Conservation (phyloP, 2,329 filamentous ascomycete species). For the Pseudocercospora vitis region DNA sequence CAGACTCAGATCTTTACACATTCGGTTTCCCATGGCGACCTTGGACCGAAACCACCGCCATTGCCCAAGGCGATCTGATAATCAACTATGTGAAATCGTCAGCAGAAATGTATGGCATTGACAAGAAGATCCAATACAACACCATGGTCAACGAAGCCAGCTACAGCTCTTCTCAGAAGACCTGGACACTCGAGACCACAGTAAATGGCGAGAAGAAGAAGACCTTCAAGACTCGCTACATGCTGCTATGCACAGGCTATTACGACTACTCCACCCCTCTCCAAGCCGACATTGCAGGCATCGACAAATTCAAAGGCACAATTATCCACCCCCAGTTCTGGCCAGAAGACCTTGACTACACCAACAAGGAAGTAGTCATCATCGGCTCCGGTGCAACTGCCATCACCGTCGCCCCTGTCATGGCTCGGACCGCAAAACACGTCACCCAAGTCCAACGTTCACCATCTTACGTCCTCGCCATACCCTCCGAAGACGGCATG, state of each 20-base stretch:
- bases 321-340: conserved; percentile 74
- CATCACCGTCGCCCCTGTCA: conserved; percentile 69
- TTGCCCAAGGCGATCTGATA: conserved; percentile 49
- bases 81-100: conserved; percentile 47
- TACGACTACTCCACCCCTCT: conserved; percentile 70
- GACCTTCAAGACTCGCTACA: conserved; percentile 47
- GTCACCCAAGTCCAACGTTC: conserved; percentile 82
- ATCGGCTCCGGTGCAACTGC: conserved; percentile 79
- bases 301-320: conserved; percentile 64
- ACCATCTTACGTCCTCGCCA: conserved; percentile 58
- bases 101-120: conserved; percentile 46
- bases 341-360: conserved; percentile 67
- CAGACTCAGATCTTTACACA: conserved; percentile 52
- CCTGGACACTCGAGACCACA: conserved; percentile 46
- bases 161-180: conserved; percentile 52
- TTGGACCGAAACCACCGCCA: conserved; percentile 56
- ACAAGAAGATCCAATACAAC: conserved; percentile 47
- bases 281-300: conserved; percentile 62
- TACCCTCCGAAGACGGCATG: conserved; percentile 31
- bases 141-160: conserved; percentile 45
- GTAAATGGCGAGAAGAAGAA: conserved; percentile 40
- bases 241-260: conserved; percentile 67
- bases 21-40: conserved; percentile 67
- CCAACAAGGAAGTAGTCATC: conserved; percentile 66
- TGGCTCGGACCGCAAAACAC: conserved; percentile 63